A percentile compares a stretch with the other conserved stretches of the same genome.
phyloP scores from a whole-genome alignment of 2,329 filamentous ascomycete genomes.

The Ceratocystis diversiconidia region DNA sequence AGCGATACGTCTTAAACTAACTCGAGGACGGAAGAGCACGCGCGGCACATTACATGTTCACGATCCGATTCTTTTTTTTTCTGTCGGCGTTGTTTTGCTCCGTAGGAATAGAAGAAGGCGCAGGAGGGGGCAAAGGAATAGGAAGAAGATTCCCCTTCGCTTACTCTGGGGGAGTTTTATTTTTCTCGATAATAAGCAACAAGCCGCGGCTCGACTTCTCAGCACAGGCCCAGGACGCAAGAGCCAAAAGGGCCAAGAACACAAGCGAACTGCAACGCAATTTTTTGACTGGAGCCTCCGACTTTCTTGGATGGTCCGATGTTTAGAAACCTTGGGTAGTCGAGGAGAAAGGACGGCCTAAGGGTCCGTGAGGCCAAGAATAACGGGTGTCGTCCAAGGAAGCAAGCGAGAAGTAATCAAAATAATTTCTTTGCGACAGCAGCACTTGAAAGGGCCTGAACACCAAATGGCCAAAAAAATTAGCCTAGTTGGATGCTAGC shows the following conservation, averaged over 20 bases:
- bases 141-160: background rate
- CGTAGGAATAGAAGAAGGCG: background rate
- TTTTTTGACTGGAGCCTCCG: background rate
- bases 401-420: background rate
- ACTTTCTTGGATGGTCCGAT: background rate
- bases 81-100: background rate
- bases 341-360: background rate
- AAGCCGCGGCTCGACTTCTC: background rate
- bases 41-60: background rate
- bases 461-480: too few species aligned
- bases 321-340: background rate
- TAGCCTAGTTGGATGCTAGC: too few species aligned
- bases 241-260: background rate
- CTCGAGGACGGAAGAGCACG: background rate
- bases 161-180: background rate
- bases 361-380: background rate
- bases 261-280: background rate
- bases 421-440: background rate
- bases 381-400: background rate
- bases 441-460: background rate
- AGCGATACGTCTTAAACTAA: background rate
- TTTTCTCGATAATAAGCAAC: background rate
- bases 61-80: background rate
- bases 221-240: background rate
- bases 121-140: background rate